phyloP scores from a whole-genome alignment of 1,139 yeast species.

The Spencermartinsiella ligniputridi region DNA sequence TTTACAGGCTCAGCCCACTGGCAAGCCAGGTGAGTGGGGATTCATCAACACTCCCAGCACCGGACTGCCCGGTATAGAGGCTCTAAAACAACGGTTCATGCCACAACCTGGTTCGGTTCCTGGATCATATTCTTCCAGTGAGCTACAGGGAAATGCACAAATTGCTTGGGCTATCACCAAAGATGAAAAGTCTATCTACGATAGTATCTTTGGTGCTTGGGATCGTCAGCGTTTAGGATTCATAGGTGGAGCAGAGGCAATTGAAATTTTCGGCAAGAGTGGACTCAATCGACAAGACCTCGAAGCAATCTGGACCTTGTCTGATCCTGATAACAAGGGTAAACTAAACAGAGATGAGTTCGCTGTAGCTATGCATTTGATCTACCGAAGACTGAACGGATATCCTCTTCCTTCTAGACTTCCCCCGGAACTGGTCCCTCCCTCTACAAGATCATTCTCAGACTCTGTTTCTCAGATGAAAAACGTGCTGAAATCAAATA shows the following conservation, averaged over 20 bases:
- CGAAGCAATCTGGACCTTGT: slow-evolving; percentile 87
- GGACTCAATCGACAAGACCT: slow-evolving; percentile 82
- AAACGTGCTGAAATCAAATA: slow-evolving; percentile 36
- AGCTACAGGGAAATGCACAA: slow-evolving; percentile 32
- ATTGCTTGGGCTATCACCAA: slow-evolving; percentile 72
- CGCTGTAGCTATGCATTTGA: slow-evolving; percentile 91
- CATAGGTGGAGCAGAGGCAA: slow-evolving; percentile 78
- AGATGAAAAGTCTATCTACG: slow-evolving; percentile 83
- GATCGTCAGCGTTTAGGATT: slow-evolving; percentile 64
- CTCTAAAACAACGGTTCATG: slow-evolving; percentile 71
- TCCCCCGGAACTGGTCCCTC: slow-evolving; percentile 63
- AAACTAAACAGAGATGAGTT: slow-evolving; percentile 78
- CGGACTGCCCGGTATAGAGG: slow-evolving; percentile 71
- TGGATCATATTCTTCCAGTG: slow-evolving; percentile 29
- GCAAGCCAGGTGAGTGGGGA: slow-evolving; percentile 82
- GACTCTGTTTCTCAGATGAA: slow-evolving; percentile 51
- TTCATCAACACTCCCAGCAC: slow-evolving; percentile 69
- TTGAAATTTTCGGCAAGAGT: slow-evolving; percentile 81
- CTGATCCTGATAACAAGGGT: slow-evolving; percentile 90
- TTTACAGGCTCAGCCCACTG: slow-evolving; percentile 47
- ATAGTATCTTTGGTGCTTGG: slow-evolving; percentile 85
- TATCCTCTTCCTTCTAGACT: slow-evolving; percentile 63
- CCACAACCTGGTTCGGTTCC: slow-evolving; percentile 53
- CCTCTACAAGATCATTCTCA: slow-evolving; percentile 60
- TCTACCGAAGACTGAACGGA: slow-evolving; percentile 79